Percentiles rank a stretch among this genome's conserved stretches.
phyloP scores from a whole-genome alignment of 495 filamentous ascomycete genomes.

The Oidiodendron maius region DNA sequence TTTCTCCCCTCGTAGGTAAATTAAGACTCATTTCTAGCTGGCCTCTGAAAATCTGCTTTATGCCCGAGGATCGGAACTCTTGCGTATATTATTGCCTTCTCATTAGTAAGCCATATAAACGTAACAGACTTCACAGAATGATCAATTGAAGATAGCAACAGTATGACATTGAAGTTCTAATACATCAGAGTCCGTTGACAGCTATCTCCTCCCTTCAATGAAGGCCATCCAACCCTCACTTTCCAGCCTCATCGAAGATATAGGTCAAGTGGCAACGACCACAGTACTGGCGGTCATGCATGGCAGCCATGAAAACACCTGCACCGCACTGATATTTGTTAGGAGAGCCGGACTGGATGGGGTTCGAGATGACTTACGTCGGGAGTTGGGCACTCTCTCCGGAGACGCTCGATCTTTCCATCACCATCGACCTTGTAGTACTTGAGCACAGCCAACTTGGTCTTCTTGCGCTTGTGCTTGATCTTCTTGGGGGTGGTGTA shows the following conservation, averaged over 20 bases:
- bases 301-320: slow-evolving; percentile 99
- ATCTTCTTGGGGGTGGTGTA: slow-evolving; percentile 99
- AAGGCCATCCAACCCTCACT: slow-evolving; percentile 25
- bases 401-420: slow-evolving; percentile 99
- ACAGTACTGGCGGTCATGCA: slow-evolving; percentile 99
- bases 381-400: slow-evolving; percentile 90
- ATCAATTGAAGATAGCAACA: no score
- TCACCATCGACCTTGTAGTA: slow-evolving; percentile 99
- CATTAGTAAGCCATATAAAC: no score
- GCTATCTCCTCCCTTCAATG: background rate
- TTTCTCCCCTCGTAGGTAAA: no score
- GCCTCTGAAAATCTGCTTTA: no score
- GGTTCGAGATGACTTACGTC: slow-evolving; percentile 55
- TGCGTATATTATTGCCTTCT: no score
- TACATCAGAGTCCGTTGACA: slow-evolving; percentile 13
- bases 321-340: slow-evolving; percentile 68
- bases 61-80: no score
- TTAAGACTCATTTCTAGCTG: no score
- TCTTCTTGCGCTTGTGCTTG: slow-evolving; percentile 99
- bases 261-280: slow-evolving; percentile 99
- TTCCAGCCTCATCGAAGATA: slow-evolving; percentile 74
- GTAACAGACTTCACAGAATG: no score
- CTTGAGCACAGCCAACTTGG: slow-evolving; percentile 99
- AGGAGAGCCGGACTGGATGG: slow-evolving; percentile 8
- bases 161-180: slow-evolving; percentile 13